phyloP scores from a whole-genome alignment of 2,329 filamentous ascomycete species.

The Penicillium sp. region DNA sequence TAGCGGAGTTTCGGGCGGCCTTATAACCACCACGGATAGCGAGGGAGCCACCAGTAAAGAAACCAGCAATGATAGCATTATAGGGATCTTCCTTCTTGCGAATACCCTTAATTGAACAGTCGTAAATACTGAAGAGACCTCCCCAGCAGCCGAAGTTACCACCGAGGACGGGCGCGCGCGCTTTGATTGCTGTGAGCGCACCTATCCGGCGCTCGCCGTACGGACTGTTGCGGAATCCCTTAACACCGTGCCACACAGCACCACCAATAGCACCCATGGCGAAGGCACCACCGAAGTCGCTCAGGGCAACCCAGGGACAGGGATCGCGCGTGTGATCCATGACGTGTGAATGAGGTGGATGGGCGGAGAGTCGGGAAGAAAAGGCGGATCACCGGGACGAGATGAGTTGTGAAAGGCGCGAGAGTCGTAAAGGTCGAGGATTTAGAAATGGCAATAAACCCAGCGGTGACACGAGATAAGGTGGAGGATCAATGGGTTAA shows the following conservation, averaged over 20 bases:
- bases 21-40: constrained; percentile 89
- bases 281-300: constrained; percentile 97
- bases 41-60: constrained; percentile 91
- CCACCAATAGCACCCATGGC: constrained; percentile 86
- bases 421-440: background rate
- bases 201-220: constrained; percentile 95
- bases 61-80: constrained; percentile 96
- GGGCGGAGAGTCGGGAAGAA: background rate
- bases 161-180: constrained; percentile 89
- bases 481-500: background rate
- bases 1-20: constrained; percentile 90
- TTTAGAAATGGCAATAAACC: background rate
- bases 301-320: constrained; percentile 94
- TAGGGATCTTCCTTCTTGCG: constrained; percentile 97
- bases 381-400: background rate
- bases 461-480: constrained; percentile 1
- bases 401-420: background rate
- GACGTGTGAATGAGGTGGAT: background rate
- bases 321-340: constrained; percentile 98
- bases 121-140: constrained; percentile 91
- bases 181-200: constrained; percentile 95
- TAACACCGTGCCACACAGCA: constrained; percentile 94
- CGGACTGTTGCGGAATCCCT: constrained; percentile 85
- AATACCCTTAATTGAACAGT: constrained; percentile 93
- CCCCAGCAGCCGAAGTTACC: constrained; percentile 99